A percentile compares a stretch with the other conserved stretches of the same genome.
phyloP scores from a whole-genome alignment of 2,329 filamentous ascomycete genomes.

The Calcarisporium arbuscula region DNA sequence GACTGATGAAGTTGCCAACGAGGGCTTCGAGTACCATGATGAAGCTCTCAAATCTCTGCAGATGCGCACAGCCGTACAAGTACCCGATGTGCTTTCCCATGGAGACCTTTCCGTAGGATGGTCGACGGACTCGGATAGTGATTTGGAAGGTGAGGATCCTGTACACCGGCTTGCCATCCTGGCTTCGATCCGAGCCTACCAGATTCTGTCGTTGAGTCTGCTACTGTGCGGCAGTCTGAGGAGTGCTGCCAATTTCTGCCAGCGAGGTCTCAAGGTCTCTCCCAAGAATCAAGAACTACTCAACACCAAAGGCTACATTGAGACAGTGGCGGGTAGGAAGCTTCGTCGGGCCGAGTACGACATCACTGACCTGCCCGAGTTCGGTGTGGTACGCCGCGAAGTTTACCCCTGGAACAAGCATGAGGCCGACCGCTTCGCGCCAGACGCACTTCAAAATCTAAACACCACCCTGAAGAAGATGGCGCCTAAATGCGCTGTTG shows the following conservation, averaged over 20 bases:
- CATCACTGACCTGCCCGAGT: slow-evolving; percentile 57
- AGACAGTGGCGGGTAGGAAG: slow-evolving; percentile 43
- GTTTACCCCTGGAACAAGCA: slow-evolving; percentile 65
- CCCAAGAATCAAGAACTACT: slow-evolving; percentile 51
- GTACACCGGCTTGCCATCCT: slow-evolving; percentile 35
- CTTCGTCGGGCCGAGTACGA: slow-evolving; percentile 40
- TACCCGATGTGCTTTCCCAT: slow-evolving; percentile 40
- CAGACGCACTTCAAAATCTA: slow-evolving; percentile 62
- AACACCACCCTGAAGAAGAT: slow-evolving; percentile 63
- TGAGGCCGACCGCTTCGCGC: slow-evolving; percentile 64
- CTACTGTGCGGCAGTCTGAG: slow-evolving; percentile 62
- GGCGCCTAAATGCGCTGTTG: slow-evolving; percentile 77
- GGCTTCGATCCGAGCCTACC: slow-evolving; percentile 52
- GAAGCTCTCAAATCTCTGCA: slow-evolving; percentile 49
- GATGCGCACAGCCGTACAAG: slow-evolving; percentile 23
- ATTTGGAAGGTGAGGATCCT: slow-evolving; percentile 25
- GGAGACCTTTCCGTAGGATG: slow-evolving; percentile 33
- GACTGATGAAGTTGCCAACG: slow-evolving; percentile 71
- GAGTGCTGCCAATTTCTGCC: slow-evolving; percentile 60
- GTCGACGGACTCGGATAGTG: slow-evolving; percentile 23
- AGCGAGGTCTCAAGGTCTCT: slow-evolving; percentile 50
- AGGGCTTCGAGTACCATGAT: slow-evolving; percentile 78
- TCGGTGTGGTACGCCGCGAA: slow-evolving; percentile 62
- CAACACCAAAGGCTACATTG: slow-evolving; percentile 47
- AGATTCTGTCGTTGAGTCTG: slow-evolving; percentile 51